Evolutionary conservation across 2,329 filamentous ascomycete genomes (phyloP), one percentile per base, ranked within the genome.

Genomic region (Tolypocladium sp.): DNA sequence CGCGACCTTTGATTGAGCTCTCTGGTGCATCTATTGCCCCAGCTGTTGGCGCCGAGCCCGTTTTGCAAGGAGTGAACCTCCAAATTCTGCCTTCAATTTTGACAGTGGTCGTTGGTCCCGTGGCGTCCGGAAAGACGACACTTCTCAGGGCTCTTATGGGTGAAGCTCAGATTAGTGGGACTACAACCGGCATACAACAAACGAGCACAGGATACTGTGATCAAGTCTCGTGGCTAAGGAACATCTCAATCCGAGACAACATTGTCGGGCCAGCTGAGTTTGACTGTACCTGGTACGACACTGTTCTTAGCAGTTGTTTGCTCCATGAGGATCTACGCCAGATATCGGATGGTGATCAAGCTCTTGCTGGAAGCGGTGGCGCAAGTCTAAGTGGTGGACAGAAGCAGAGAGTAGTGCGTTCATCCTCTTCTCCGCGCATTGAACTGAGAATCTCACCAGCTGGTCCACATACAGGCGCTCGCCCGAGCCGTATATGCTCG

Each of bases 341-440:
- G 5, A 62, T 77, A 4, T 65, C 68, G 0, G 60, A 67, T 6
- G 73, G 74, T 3, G 71, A 74, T 49, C 53, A 64, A 30, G 73
- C 71, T 0, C 63, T 64, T 8, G 61, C 76, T 58, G 74, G 75
- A 15, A 71, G 67, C 57, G 67, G 68, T 40, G 74, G 73, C 1
- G 68, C 73, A 25, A 68, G 66, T 5, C 62, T 76, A 8, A 74
- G 71, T 35, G 75, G 75, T 12, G 75, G 75, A 4, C 74, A 77
- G 55, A 62, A 63, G 56, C 66, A 70, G 40, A 65, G 73, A 37
- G 62, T 71, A 10, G 63, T 65, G 35, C 71, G 77, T 56, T 22
- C n/a, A 41, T 22, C 20, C n/a, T 44, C 20, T 9, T 12, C n/a
- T 10, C 41, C 41, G 7, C n/a, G 20, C 27, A 54, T 17, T 22